Evolutionary conservation across 1,284 basidiomycete species (phyloP).

Genomic region (Ceratobasidium sp.): DNA sequence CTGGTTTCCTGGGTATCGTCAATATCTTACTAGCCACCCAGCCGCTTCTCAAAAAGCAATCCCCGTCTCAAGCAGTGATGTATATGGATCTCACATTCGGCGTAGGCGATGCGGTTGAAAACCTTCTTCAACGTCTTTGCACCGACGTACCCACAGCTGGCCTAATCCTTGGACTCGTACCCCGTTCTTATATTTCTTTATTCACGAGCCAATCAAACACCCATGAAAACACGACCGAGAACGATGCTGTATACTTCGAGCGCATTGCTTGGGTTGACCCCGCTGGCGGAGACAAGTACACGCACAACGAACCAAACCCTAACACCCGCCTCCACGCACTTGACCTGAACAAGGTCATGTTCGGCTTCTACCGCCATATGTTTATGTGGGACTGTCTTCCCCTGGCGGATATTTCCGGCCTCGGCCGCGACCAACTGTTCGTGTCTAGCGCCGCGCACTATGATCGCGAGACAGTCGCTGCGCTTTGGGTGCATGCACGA

Average conservation of each 20-base stretch:
- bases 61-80: slow-evolving; percentile 8
- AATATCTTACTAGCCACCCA: slow-evolving; percentile 14
- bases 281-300: slow-evolving; percentile 18
- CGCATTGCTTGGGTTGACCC: slow-evolving; percentile 29
- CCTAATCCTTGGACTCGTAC: slow-evolving; percentile 7
- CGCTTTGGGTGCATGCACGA: neutral
- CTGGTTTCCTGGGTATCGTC: neutral
- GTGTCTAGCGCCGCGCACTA: neutral
- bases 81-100: slow-evolving; percentile 11
- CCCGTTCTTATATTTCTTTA: slow-evolving; percentile 9
- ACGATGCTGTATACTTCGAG: neutral
- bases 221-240: neutral
- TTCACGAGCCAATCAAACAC: slow-evolving; percentile 9
- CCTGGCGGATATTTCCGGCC: neutral
- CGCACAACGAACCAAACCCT: neutral
- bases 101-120: neutral
- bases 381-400: slow-evolving; percentile 6
- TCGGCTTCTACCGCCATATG: slow-evolving; percentile 7
- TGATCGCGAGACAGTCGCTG: neutral
- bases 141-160: slow-evolving; percentile 1
- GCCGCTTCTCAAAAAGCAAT: slow-evolving; percentile 4
- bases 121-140: neutral
- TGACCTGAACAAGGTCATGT: neutral
- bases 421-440: slow-evolving; percentile 45
- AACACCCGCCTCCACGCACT: neutral